Evolutionary conservation across 139 green algal species (phyloP).

Genomic region (Trebouxia sp.): DNA sequence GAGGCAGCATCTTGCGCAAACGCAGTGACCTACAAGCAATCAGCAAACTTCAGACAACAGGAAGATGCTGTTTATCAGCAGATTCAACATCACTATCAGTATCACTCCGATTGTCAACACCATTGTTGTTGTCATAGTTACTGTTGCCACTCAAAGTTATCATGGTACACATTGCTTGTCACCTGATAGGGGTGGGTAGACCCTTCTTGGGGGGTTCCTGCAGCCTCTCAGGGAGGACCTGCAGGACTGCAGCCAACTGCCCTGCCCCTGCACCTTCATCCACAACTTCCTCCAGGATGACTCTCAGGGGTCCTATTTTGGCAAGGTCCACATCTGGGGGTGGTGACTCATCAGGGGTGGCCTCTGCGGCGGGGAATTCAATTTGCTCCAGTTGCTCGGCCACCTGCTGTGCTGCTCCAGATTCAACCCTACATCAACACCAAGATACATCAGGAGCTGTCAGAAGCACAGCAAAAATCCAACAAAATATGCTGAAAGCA

Average conservation of each 20-base stretch:
- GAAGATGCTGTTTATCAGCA: too few relatives aligned
- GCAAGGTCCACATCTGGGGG: slow-evolving; percentile 25
- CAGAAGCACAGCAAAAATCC: too few relatives aligned
- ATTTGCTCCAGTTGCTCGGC: slow-evolving; percentile 6
- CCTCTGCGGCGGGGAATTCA: background rate
- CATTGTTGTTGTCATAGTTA: too few relatives aligned
- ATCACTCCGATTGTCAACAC: too few relatives aligned
- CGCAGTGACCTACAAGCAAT: too few relatives aligned
- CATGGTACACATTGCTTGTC: too few relatives aligned
- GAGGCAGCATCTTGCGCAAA: too few relatives aligned
- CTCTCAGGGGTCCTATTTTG: slow-evolving; percentile 36
- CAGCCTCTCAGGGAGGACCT: slow-evolving; percentile 36
- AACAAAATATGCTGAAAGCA: too few relatives aligned
- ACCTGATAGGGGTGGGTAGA: slow-evolving; percentile 40
- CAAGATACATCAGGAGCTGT: too few relatives aligned
- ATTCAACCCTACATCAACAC: slow-evolving; percentile 11
- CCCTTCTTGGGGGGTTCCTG: slow-evolving; percentile 23
- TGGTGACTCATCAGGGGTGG: background rate
- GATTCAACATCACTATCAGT: too few relatives aligned
- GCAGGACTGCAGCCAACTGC: slow-evolving; percentile 34
- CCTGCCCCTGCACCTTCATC: background rate
- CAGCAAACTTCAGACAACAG: too few relatives aligned
- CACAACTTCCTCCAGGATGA: slow-evolving; percentile 17
- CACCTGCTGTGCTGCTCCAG: background rate
- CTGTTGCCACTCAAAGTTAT: too few relatives aligned